Conservation (phyloP, 2,329 filamentous ascomycete species). For the Cyphellophora attinorum region DNA sequence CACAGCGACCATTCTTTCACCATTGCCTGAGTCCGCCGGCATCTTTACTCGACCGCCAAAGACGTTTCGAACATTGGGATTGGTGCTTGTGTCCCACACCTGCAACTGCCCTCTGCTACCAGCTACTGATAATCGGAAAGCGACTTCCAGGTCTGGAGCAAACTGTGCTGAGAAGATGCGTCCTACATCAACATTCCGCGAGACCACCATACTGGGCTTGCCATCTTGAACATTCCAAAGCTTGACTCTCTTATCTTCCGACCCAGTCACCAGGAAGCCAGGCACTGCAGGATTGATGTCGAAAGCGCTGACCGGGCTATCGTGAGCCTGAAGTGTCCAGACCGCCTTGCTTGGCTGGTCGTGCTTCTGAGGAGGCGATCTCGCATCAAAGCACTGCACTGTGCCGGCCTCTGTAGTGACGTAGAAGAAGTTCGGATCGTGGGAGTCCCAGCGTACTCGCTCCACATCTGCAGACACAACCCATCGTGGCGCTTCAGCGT, state of each 20-base stretch:
- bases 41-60: constrained; percentile 65
- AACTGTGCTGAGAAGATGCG: constrained; percentile 89
- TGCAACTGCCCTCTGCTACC: constrained; percentile 89
- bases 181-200: constrained; percentile 83
- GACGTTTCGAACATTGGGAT: constrained; percentile 70
- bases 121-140: constrained; percentile 84
- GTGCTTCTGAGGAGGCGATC: constrained; percentile 41
- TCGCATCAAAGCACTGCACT: constrained; percentile 83
- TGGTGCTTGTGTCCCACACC: constrained; percentile 95
- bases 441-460: constrained; percentile 83
- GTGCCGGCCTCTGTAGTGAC: constrained; percentile 87
- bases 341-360: constrained; percentile 71
- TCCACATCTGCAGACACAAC: constrained; percentile 94
- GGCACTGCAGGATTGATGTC: constrained; percentile 85
- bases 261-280: constrained; percentile 87
- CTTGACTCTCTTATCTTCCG: constrained; percentile 90
- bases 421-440: constrained; percentile 88
- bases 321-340: constrained; percentile 93
- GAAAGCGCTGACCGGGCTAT: constrained; percentile 82
- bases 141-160: constrained; percentile 80
- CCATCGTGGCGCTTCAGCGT: constrained; percentile 73
- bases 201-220: constrained; percentile 82
- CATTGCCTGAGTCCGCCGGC: constrained; percentile 34
- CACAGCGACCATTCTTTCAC: constrained; percentile 66
- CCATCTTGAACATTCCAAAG: constrained; percentile 81